phyloP scores from a whole-genome alignment of 805 yeast genomes.

The Spathaspora arborariae region DNA sequence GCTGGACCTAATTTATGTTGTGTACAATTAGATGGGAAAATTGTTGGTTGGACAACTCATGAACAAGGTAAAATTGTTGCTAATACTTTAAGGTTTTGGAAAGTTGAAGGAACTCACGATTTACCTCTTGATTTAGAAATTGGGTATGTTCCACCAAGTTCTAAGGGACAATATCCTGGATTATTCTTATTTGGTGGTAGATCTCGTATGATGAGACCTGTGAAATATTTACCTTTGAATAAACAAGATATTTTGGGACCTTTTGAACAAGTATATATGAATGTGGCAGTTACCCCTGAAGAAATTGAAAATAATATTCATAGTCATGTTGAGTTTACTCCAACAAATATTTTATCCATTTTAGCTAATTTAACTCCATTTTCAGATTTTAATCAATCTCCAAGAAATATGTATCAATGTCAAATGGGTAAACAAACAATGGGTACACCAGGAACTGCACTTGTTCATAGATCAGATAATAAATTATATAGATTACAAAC shows the following conservation, averaged over 20 bases:
- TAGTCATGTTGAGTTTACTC: slow-evolving; percentile 90
- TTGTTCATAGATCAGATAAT: slow-evolving; percentile 89
- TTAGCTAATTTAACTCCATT: slow-evolving; percentile 96
- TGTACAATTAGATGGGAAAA: slow-evolving; percentile 89
- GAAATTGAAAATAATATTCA: slow-evolving; percentile 82
- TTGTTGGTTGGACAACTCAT: slow-evolving; percentile 93
- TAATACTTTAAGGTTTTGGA: slow-evolving; percentile 88
- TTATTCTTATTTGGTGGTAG: slow-evolving; percentile 86
- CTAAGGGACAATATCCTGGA: slow-evolving; percentile 97
- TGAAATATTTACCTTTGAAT: slow-evolving; percentile 80
- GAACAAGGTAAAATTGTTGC: slow-evolving; percentile 83
- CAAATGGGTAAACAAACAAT: slow-evolving; percentile 99
- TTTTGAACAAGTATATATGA: slow-evolving; percentile 96
- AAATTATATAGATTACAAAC: slow-evolving; percentile 88
- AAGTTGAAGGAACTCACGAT: slow-evolving; percentile 74
- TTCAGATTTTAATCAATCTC: slow-evolving; percentile 97
- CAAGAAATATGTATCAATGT: slow-evolving; percentile 99
- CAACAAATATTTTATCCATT: slow-evolving; percentile 91
- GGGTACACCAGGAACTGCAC: slow-evolving; percentile 99
- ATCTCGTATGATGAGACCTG: slow-evolving; percentile 95
- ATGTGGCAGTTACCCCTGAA: slow-evolving; percentile 89
- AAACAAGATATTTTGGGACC: slow-evolving; percentile 91
- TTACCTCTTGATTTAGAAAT: slow-evolving; percentile 85
- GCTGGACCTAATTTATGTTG: slow-evolving; percentile 89
- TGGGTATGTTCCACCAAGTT: slow-evolving; percentile 95